Evolutionary conservation across 345 rosid genomes (phyloP).

Genomic region (Corchorus olitorius): DNA sequence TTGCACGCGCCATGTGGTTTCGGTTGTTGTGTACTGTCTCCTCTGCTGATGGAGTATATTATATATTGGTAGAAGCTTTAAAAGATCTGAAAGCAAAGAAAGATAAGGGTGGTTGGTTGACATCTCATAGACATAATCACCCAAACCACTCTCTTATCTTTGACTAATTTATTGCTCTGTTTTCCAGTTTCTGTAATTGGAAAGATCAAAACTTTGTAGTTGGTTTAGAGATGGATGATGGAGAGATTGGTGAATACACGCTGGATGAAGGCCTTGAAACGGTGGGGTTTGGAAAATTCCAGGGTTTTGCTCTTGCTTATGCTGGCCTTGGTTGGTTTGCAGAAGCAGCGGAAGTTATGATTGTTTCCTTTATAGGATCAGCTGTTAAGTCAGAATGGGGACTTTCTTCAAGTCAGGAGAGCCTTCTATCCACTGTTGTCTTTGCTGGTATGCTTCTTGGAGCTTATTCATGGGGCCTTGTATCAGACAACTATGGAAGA

Average conservation of each 20-base stretch:
- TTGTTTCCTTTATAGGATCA: constrained; percentile 51
- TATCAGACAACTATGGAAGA: constrained; percentile 47
- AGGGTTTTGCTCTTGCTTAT: constrained; percentile 40
- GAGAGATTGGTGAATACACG: constrained; percentile 22
- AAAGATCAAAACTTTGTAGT: background rate
- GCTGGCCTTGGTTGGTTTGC: constrained; percentile 49
- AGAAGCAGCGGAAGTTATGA: constrained; percentile 57
- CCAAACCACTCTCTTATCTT: too few relatives aligned
- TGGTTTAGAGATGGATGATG: constrained; percentile 25
- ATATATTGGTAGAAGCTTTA: too few relatives aligned
- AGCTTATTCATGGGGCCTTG: constrained; percentile 53
- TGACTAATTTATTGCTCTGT: too few relatives aligned
- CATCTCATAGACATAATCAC: too few relatives aligned
- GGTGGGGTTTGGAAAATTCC: constrained; percentile 47
- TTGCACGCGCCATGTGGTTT: too few relatives aligned
- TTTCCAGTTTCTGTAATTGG: too few relatives aligned
- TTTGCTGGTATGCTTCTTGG: constrained; percentile 55
- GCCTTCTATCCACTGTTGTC: constrained; percentile 38
- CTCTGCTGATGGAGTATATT: too few relatives aligned
- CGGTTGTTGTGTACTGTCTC: too few relatives aligned
- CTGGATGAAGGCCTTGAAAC: constrained; percentile 44
- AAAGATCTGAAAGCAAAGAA: too few relatives aligned
- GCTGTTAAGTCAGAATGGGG: constrained; percentile 45
- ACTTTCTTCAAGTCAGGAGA: constrained; percentile 43
- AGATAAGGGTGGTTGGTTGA: too few relatives aligned